Percentiles rank a stretch among this genome's conserved stretches.
phyloP scores from a whole-genome alignment of 768 basidiomycete genomes.

The Suillus tomentosus region DNA sequence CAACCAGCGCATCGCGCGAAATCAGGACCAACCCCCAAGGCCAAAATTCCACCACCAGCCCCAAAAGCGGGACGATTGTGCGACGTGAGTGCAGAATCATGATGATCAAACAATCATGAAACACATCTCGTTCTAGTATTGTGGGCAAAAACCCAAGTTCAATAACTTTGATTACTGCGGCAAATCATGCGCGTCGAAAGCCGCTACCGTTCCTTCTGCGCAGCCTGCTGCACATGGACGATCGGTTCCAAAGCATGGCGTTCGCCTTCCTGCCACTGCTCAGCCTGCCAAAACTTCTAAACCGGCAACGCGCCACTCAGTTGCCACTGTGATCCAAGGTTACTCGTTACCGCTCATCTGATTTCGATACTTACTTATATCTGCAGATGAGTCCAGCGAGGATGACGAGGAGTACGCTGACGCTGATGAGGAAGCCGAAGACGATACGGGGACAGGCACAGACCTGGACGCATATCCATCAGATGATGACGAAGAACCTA shows the following conservation, averaged over 20 bases:
- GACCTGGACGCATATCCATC: conserved; percentile 36
- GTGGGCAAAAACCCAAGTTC: conserved; percentile 65
- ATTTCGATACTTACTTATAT: conserved; percentile 15
- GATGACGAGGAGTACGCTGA: conserved; percentile 22
- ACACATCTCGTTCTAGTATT: conserved; percentile 33
- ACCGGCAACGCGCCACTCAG: conserved; percentile 16
- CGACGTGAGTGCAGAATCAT: conserved; percentile 29
- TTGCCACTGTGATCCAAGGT: conserved; percentile 23
- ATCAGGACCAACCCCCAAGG: conserved; percentile 18
- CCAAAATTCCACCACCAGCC: conserved; percentile 13
- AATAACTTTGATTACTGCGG: conserved; percentile 62
- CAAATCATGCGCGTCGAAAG: conserved; percentile 61
- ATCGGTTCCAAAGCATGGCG: conserved; percentile 21
- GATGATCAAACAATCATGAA: conserved; percentile 24
- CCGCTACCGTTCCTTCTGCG: conserved; percentile 31
- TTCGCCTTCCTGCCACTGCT: conserved; percentile 14
- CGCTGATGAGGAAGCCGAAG: conserved; percentile 27
- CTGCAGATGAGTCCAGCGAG: conserved; percentile 27
- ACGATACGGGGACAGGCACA: conserved; percentile 23
- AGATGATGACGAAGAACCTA: conserved; percentile 28
- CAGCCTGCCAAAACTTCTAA: conserved; percentile 19
- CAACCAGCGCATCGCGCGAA: conserved; percentile 14
- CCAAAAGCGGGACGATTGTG: conserved; percentile 28
- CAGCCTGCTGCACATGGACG: conserved; percentile 18
- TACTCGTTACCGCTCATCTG: conserved; percentile 12